Evolutionary conservation across 371 early-diverging fungal species (phyloP).

Genomic region (Syncephalis plumigaleata): DNA sequence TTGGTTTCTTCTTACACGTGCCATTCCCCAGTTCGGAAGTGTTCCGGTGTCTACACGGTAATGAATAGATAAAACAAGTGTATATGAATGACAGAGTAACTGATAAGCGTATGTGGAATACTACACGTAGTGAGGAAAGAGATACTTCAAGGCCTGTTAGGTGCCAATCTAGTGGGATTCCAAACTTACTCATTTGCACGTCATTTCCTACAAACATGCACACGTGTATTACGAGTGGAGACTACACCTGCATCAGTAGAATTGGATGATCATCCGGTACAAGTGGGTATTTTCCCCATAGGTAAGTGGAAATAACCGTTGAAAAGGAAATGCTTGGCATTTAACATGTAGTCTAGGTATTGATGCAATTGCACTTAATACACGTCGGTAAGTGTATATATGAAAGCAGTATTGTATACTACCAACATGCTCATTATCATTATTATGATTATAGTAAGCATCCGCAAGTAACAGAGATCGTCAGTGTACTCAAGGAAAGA

Average conservation of each 20-base stretch:
- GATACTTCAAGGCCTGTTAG: slow-evolving; percentile 70
- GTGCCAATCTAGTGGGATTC: slow-evolving; percentile 73
- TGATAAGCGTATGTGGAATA: no score
- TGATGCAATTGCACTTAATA: slow-evolving; percentile 33
- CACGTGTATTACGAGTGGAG: slow-evolving; percentile 65
- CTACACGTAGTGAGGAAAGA: slow-evolving; percentile 54
- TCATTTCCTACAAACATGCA: slow-evolving; percentile 80
- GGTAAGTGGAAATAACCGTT: slow-evolving; percentile 73
- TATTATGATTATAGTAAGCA: slow-evolving; percentile 11
- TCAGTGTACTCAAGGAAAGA: slow-evolving; percentile 49
- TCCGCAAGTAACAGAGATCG: slow-evolving; percentile 52
- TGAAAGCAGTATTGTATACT: no score
- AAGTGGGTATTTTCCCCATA: slow-evolving; percentile 87
- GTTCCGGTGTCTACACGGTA: slow-evolving; percentile 74
- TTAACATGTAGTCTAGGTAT: no score
- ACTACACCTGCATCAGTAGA: slow-evolving; percentile 69
- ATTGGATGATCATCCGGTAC: slow-evolving; percentile 53
- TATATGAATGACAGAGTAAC: no score
- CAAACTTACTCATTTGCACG: slow-evolving; percentile 85
- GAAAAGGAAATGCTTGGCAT: no score
- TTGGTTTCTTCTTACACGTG: slow-evolving; percentile 93
- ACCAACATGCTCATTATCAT: slow-evolving; percentile 1
- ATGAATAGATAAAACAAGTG: slow-evolving; percentile 19
- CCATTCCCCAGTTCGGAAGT: slow-evolving; percentile 91
- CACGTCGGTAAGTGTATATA: slow-evolving; percentile 30